Evolutionary conservation across 495 filamentous ascomycete genomes (phyloP).

Genomic region (Apodospora peruviana): DNA sequence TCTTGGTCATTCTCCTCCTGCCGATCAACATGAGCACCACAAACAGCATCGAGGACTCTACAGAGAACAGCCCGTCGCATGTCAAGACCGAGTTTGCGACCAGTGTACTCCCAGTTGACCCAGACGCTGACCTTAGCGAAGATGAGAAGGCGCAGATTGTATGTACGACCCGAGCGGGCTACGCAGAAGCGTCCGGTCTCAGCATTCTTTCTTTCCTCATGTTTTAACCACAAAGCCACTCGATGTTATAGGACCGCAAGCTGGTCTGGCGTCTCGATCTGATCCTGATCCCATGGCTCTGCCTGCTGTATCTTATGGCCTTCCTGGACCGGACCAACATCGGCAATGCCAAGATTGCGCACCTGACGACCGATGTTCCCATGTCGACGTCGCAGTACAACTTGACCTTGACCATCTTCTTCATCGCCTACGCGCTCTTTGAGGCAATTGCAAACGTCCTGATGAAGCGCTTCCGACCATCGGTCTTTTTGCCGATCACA

Average conservation of each 20-base stretch:
- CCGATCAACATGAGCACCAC: neutral
- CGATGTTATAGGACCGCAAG: conserved; percentile 50
- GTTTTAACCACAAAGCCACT: neutral
- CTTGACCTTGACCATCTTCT: conserved; percentile 72
- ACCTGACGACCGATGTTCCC: conserved; percentile 53
- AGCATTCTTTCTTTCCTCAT: conserved; percentile 22
- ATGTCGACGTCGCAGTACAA: conserved; percentile 60
- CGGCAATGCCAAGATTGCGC: conserved; percentile 76
- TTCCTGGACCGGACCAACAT: conserved; percentile 74
- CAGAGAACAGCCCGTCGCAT: neutral
- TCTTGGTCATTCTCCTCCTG: neutral
- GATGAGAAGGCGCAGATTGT: conserved; percentile 61
- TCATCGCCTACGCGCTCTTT: conserved; percentile 75
- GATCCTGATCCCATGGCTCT: conserved; percentile 75
- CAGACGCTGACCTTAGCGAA: conserved; percentile 56
- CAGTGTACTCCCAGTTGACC: conserved; percentile 35
- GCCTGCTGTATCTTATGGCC: conserved; percentile 68
- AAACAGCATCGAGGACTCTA: neutral
- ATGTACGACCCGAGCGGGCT: neutral
- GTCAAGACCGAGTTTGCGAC: conserved; percentile 1
- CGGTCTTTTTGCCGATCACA: conserved; percentile 45
- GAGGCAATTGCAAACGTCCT: conserved; percentile 80
- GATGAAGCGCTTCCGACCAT: conserved; percentile 57
- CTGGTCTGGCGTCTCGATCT: conserved; percentile 67
- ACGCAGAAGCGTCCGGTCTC: too few species aligned